Percentiles rank a stretch among this genome's conserved stretches.
Evolutionary conservation across 768 basidiomycete species (phyloP).

Genomic region (Cystofilobasidium macerans): DNA sequence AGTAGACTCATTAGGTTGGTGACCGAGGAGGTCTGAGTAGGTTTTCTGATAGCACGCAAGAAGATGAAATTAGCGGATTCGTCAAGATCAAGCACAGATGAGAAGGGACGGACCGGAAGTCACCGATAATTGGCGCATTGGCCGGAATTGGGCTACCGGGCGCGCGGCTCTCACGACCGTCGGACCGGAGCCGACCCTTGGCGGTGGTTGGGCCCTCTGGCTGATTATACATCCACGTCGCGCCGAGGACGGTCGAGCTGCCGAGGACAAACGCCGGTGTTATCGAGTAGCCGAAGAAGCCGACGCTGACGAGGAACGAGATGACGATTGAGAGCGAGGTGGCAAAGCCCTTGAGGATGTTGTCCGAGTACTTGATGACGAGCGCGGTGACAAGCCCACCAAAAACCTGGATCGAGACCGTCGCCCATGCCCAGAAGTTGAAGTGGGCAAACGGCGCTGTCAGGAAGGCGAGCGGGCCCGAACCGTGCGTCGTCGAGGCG

Average conservation of each 20-base stretch:
- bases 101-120: constrained; percentile 9
- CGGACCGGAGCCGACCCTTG: neutral
- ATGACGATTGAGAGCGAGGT: constrained; percentile 88
- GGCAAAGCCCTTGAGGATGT: constrained; percentile 80
- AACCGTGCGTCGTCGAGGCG: neutral
- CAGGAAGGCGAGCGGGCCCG: neutral
- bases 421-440: constrained; percentile 82
- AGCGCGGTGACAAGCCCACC: constrained; percentile 87
- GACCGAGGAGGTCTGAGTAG: constrained; percentile 13
- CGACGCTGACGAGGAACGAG: constrained; percentile 83
- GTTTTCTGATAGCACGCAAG: neutral
- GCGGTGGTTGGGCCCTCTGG: neutral
- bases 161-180: constrained; percentile 14
- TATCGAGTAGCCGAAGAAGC: constrained; percentile 79
- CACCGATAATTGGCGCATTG: constrained; percentile 23
- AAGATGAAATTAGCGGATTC: neutral
- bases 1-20: constrained; percentile 19
- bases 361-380: constrained; percentile 89
- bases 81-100: neutral
- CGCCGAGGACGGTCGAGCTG: constrained; percentile 65
- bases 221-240: constrained; percentile 69
- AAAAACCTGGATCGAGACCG: constrained; percentile 73
- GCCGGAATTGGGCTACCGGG: constrained; percentile 22
- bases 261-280: constrained; percentile 77
- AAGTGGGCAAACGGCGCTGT: constrained; percentile 65